Conservation (phyloP, 139 green algal genomes). For the Chlamydomonas sp. region DNA sequence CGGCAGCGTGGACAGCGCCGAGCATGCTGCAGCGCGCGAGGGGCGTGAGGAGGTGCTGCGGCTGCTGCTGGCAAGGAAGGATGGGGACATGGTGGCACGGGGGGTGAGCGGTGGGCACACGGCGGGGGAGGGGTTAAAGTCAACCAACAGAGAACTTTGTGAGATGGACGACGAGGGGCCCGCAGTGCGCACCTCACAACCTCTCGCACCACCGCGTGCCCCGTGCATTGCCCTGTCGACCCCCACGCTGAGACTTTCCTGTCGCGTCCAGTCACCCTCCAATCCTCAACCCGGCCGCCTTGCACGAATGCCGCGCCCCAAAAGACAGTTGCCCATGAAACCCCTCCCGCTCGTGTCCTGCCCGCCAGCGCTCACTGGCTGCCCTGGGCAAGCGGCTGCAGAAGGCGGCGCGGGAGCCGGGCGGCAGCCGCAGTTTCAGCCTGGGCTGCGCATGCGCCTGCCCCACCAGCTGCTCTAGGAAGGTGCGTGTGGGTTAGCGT, state of each 20-base stretch:
- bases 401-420: constrained; percentile 3
- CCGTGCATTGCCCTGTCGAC: no score
- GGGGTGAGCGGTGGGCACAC: not conserved
- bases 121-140: not conserved
- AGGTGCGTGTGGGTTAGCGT: not conserved
- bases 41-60: constrained; percentile 19
- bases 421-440: constrained; percentile 1
- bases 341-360: not conserved
- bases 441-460: constrained; percentile 31
- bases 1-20: not conserved
- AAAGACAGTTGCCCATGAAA: not conserved
- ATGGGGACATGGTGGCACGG: not conserved
- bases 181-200: no score
- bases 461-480: not conserved
- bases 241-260: no score
- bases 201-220: no score
- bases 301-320: no score
- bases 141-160: no score
- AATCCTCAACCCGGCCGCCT: no score
- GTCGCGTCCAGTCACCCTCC: no score
- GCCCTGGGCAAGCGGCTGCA: constrained; percentile 1
- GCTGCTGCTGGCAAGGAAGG: not conserved
- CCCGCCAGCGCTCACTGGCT: not conserved
- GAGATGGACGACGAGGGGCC: no score
- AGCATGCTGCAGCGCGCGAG: not conserved